Base-by-base conservation (phyloP, 768 basidiomycete species). In the Austroboletus festivus region DNA sequence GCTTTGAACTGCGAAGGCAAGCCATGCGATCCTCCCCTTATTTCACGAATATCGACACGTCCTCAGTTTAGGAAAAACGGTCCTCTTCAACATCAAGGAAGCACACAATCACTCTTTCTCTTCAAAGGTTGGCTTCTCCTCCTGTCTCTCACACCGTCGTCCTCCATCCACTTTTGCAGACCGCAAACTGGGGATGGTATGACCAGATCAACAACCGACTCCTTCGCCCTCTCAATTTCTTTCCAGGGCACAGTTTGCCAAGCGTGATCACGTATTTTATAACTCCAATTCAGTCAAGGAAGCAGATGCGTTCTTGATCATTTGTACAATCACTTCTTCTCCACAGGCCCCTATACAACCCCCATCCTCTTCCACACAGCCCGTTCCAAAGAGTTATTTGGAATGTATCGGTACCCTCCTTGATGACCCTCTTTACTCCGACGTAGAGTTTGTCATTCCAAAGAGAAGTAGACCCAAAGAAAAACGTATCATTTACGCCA, bases 141-240 rank as follows among this genome's bases (percentile, higher is more conserved):
- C 7, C 24, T 23, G 5, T 30, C 39, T 11, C 28, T 6, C 12
- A 16, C 23, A 18, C 28, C 39, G 5, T 22, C 44, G 12, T 41
- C 18, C 34, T 56, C 69, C 44, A 61, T 23, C 13, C 18, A 26
- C 28, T 20, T 15, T 41, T 11, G 41, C 49, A 87, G 84, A 85
- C 89, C 12, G 85, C 86, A 23, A 92, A 91, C 58, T 91, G 89
- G 90, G 89, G 88, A 65, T 93, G 90, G 88, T 86, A 77, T 42
- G 58, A 12, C 42, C 19, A 30, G 41, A 51, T 37, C 43, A 46
- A 31, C 48, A 22, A 26, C 26, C 5, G n/a, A 21, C 30, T 10
- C 22, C 41, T 39, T n/a, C 4, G 5, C 2, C 24, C 47, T 61
- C n/a, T 50, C 26, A 18, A 24, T 37, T 35, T 31, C 35, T 37